phyloP scores from a whole-genome alignment of 768 basidiomycete species.

The Tremella fuciformis region DNA sequence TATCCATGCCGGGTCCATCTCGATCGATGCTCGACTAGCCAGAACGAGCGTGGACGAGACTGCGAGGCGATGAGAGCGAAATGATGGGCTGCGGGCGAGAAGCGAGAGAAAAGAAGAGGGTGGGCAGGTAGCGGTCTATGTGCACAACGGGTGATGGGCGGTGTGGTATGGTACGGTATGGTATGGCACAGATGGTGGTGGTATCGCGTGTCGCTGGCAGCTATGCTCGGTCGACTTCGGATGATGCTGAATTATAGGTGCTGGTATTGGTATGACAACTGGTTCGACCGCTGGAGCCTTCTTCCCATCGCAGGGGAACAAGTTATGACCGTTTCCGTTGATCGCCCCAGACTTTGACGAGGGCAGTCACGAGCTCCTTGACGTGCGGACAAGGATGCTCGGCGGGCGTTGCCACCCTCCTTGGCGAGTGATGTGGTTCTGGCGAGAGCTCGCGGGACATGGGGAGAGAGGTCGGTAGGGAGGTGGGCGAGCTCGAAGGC shows the following conservation, averaged over 20 bases:
- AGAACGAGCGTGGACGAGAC: neutral
- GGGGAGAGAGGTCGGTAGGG: neutral
- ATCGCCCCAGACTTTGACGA: no score
- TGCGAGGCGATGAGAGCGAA: neutral
- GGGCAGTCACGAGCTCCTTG: constrained; percentile 24
- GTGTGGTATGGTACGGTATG: neutral
- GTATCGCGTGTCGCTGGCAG: no score
- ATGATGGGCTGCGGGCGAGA: no score
- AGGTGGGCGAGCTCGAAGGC: constrained; percentile 7
- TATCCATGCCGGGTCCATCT: neutral
- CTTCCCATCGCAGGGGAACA: no score
- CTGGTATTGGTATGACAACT: no score
- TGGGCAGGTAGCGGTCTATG: neutral
- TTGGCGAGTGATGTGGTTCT: neutral
- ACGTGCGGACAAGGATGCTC: constrained; percentile 41
- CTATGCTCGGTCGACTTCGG: no score
- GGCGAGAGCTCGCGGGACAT: constrained; percentile 2
- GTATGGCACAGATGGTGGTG: no score
- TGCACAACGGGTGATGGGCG: neutral
- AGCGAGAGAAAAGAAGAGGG: neutral
- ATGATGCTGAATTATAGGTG: no score
- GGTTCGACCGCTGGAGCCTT: no score
- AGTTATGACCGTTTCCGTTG: no score
- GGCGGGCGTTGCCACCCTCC: constrained; percentile 4
- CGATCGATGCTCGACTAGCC: neutral